A percentile compares a stretch with the other conserved stretches of the same genome.
These are phyloP conservation scores for Fusarium falciforme DNA, from an alignment of 2,329 filamentous ascomycete genomes.

Conservation along the genomic window DNA sequence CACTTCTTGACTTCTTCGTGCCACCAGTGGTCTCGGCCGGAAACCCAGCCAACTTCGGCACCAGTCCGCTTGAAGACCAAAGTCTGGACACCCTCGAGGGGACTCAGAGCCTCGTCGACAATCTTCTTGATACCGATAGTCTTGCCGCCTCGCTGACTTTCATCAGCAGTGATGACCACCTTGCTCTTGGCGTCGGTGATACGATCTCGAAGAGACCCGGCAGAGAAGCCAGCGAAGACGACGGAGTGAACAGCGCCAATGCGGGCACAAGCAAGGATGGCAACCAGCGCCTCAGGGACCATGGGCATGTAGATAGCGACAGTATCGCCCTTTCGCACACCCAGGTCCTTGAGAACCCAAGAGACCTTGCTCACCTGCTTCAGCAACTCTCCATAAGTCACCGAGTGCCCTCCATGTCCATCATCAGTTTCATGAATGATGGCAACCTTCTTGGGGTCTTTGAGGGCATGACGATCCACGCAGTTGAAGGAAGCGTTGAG, in stretches of 20 bases:
- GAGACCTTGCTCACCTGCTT: slow-evolving; percentile 87
- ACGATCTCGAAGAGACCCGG: slow-evolving; percentile 90
- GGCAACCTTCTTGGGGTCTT: slow-evolving; percentile 87
- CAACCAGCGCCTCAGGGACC: slow-evolving; percentile 91
- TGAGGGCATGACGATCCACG: slow-evolving; percentile 90
- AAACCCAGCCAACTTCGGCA: slow-evolving; percentile 84
- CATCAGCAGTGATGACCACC: slow-evolving; percentile 92
- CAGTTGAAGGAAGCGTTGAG: slow-evolving; percentile 96
- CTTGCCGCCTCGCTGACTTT: slow-evolving; percentile 94
- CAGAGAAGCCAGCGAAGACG: slow-evolving; percentile 94
- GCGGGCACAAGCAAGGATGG: slow-evolving; percentile 80
- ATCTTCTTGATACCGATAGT: slow-evolving; percentile 95
- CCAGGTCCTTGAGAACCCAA: slow-evolving; percentile 87
- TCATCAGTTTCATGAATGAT: slow-evolving; percentile 98
- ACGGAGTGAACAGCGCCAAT: slow-evolving; percentile 95
- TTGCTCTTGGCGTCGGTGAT: slow-evolving; percentile 87
- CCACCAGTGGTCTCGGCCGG: slow-evolving; percentile 92
- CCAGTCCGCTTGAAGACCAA: slow-evolving; percentile 93
- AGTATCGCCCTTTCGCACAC: slow-evolving; percentile 93
- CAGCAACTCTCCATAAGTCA: slow-evolving; percentile 90
- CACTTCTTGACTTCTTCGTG: slow-evolving; percentile 95
- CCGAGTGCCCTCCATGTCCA: slow-evolving; percentile 81
- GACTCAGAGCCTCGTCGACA: slow-evolving; percentile 87
- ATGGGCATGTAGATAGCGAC: slow-evolving; percentile 96
- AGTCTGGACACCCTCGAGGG: slow-evolving; percentile 83